These are phyloP conservation scores for Rhinocladiella similis DNA, from an alignment of 2,329 filamentous ascomycete genomes.

Conservation along the genomic window DNA sequence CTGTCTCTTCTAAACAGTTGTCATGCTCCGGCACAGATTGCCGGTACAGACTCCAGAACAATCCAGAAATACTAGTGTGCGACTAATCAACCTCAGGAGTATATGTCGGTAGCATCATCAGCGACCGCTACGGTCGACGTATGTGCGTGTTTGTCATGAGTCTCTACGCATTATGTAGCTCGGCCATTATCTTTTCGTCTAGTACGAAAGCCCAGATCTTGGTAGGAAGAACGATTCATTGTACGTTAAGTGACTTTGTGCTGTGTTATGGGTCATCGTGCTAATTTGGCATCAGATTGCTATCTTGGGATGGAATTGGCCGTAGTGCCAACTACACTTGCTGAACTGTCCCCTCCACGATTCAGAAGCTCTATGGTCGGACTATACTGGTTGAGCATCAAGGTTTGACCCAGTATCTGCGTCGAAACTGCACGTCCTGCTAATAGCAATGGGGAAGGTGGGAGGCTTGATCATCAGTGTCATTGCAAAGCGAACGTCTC, in stretches of 20 bases:
- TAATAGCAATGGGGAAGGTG: neutral
- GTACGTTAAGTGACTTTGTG: conserved; percentile 20
- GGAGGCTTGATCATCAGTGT: neutral
- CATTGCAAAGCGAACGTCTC: neutral
- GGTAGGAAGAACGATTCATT: conserved; percentile 38
- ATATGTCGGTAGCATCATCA: conserved; percentile 32
- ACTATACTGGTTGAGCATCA: conserved; percentile 31
- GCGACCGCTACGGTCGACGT: conserved; percentile 35
- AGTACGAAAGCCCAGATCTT: conserved; percentile 35
- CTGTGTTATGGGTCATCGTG: neutral
- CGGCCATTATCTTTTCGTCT: conserved; percentile 37
- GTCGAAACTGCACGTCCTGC: neutral
- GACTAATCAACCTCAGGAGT: conserved; percentile 24
- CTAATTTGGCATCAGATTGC: neutral
- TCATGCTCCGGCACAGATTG: too few relatives aligned
- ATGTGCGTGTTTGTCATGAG: conserved; percentile 41
- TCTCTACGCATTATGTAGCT: conserved; percentile 35
- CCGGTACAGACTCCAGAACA: too few relatives aligned
- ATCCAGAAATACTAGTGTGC: too few relatives aligned
- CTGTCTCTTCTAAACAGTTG: conserved; percentile 38
- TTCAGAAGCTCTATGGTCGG: conserved; percentile 33
- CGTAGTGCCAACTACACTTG: conserved; percentile 37
- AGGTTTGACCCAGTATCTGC: neutral
- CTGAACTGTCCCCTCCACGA: conserved; percentile 34
- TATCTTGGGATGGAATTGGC: conserved; percentile 45